A percentile compares a stretch with the other conserved stretches of the same genome.
These are phyloP conservation scores for Apiotrichum porosum DNA, from an alignment of 1,284 basidiomycete species.

Conservation along the genomic window DNA sequence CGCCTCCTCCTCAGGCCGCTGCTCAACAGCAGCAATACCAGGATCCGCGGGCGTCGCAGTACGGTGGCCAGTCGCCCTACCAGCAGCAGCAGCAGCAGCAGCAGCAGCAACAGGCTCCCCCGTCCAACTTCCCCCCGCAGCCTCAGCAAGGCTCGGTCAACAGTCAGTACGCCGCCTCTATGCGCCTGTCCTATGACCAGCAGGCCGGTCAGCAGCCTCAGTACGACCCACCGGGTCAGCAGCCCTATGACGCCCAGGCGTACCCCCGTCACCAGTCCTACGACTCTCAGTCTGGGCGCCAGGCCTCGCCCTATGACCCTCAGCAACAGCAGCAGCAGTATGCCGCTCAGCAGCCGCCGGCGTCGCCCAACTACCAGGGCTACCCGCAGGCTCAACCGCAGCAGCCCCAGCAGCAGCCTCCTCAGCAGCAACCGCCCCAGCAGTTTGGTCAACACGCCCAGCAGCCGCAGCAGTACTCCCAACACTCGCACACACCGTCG, in stretches of 20 bases:
- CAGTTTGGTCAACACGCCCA: neutral
- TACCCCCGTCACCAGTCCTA: neutral
- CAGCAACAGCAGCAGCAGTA: slow-evolving; percentile 3
- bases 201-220: slow-evolving; percentile 27
- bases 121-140: slow-evolving; percentile 1
- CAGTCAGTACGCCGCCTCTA: too few species aligned
- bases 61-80: neutral
- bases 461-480: slow-evolving; percentile 5
- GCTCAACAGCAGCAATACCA: slow-evolving; percentile 11
- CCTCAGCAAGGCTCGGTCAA: slow-evolving; percentile 3
- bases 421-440: slow-evolving; percentile 11
- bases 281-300: neutral
- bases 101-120: slow-evolving; percentile 25
- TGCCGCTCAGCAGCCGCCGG: neutral
- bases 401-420: slow-evolving; percentile 9
- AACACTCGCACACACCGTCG: slow-evolving; percentile 14
- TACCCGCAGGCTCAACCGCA: neutral
- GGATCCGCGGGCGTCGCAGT: neutral
- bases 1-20: slow-evolving; percentile 2
- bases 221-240: slow-evolving; percentile 16
- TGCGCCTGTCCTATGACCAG: slow-evolving; percentile 3
- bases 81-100: slow-evolving; percentile 21
- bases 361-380: too few species aligned
- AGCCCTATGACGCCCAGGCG: neutral
- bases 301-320: slow-evolving; percentile 1